Evolutionary conservation across 345 rosid species (phyloP), one percentile per base, ranked within the genome.

Genomic region (Dovyalis caffra): DNA sequence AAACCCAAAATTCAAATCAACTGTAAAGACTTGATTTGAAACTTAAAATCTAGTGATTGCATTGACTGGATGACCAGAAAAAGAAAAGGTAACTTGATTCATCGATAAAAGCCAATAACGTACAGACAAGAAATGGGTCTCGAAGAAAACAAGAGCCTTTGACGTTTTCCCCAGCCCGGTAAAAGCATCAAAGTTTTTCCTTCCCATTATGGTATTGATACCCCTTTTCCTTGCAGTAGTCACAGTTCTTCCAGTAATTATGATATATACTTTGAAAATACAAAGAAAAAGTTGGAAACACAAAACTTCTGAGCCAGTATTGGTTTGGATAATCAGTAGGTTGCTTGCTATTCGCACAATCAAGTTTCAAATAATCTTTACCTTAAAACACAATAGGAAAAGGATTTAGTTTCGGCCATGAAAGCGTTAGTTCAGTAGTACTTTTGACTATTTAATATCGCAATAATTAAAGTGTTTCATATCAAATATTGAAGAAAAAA

Each of bases 81-180:
- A 74, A 74, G 21, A 21, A 10, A 74, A 74, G 21, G 35, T 6
- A 4, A 9, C 16, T 4, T 26, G 26, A 45, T 49, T 34, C 32
- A 45, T 31, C n/a, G 14, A 74, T 33, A 2, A 28, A 9, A 68
- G 34, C 69, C 79, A 62, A 18, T 21, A 18, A 53, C 6, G 33
- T 31, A 26, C 2, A 32, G 69, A 76, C 74, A 76, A 58, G 68
- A 68, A 60, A 4, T 43, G 73, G 3, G n/a, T 25, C 14, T 74
- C 18, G 2, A 51, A 23, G 15, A 53, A 40, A 58, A 58, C 28
- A 20, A 60, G 32, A n/a, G 47, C 8, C 20, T 43, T 60, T 68
- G 47, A 56, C 76, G 64, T 31, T 45, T 73, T 73, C 37, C 33
- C 14, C 28, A 10, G 32, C n/a, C 23, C 34, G 61, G 45, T 34